These are phyloP conservation scores for Anaeramoeba flamelloides DNA, from an alignment of 78 protist genomes.

Conservation along the genomic window DNA sequence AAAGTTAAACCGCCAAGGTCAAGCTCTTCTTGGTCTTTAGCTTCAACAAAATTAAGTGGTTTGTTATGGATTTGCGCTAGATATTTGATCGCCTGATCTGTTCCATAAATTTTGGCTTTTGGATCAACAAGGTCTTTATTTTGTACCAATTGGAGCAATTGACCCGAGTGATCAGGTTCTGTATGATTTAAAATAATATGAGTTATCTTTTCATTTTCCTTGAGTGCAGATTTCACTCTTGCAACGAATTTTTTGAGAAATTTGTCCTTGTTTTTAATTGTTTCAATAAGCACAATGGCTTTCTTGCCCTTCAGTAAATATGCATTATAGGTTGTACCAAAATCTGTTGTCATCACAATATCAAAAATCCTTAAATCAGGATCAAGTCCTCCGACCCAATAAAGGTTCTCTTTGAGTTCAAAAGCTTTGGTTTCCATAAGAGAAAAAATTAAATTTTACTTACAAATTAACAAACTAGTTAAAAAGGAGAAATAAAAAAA, in stretches of 20 bases:
- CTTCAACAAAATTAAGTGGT: no score
- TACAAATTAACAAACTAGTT: no score
- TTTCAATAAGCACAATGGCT: constrained; percentile 7
- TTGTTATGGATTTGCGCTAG: no score
- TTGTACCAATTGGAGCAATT: no score
- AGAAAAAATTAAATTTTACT: no score
- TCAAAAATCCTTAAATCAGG: not conserved
- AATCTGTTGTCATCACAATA: not conserved
- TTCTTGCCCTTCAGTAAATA: not conserved
- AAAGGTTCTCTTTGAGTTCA: not conserved
- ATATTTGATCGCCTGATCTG: no score
- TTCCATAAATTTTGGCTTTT: no score
- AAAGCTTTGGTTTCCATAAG: no score
- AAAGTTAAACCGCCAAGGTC: not conserved
- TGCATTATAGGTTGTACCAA: constrained; percentile 18
- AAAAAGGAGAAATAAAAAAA: no score
- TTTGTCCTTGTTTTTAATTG: constrained; percentile 21
- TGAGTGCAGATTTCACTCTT: not conserved
- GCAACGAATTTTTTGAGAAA: not conserved
- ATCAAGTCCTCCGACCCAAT: not conserved
- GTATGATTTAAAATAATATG: not conserved
- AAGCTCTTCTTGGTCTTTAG: not conserved
- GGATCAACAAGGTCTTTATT: no score
- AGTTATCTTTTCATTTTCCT: not conserved
- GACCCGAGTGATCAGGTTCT: not conserved